Base-by-base conservation (phyloP, 768 basidiomycete species). In the Amanita inopinata region DNA sequence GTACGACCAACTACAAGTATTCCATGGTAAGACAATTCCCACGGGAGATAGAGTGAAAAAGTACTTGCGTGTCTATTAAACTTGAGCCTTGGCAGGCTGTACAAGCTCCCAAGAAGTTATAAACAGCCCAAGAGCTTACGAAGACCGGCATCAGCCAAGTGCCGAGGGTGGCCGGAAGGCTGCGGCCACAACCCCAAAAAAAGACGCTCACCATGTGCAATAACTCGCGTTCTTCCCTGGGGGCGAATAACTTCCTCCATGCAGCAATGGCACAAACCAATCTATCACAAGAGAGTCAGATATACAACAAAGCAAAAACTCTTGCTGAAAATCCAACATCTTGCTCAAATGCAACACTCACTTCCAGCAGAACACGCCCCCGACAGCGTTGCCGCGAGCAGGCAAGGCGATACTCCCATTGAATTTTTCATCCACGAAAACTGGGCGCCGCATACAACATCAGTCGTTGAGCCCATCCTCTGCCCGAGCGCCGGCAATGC, bases 71-170 rank as follows among this genome's bases (percentile, higher is more conserved):
- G 2, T 20, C 6, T 25, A 44, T 37, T 15, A n/a, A n/a, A 14
- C 7, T 3, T 10, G 4, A 17, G 14, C 18, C 35, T 17, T 44
- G 43, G 10, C 43, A 44, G 6, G 25, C 43, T 3, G 43, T 44
- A n/a, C 43, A 44, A 19, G 34, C 43, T 5, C 28, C 34, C 10
- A 44, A 19, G 4, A 44, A 19, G 18, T 44, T 44, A 30, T 44
- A 44, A 27, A 44, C 24, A n/a, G 43, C 33, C 43, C 43, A 44
- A 7, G 43, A 44, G 33, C 43, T 44, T 27, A 17, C 20, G 20
- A 0, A 15, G 30, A 4, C 17, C 3, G 11, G 11, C 4, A 42
- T 42, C 41, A 44, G 17, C 12, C 12, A 6, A 20, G 25, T 2
- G n/a, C 14, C 34, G 2, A 22, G 33, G 15, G 6, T 17, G 18